A percentile compares a stretch with the other conserved stretches of the same genome.
Evolutionary conservation across 441 rosid species (phyloP).

Genomic region (Macaranga tanarius): DNA sequence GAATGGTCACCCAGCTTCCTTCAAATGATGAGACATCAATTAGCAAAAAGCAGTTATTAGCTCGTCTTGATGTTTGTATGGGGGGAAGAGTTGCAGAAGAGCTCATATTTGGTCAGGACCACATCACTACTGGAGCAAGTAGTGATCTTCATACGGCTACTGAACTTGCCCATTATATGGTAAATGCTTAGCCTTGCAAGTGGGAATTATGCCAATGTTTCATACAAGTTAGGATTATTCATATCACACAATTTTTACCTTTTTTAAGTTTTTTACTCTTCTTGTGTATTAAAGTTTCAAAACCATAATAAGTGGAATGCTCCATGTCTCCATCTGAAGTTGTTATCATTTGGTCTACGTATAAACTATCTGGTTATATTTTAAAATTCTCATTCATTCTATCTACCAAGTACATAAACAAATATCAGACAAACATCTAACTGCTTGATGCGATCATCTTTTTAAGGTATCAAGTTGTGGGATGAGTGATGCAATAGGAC

Average conservation of each 20-base stretch:
- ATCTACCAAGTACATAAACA: not conserved
- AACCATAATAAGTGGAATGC: not conserved
- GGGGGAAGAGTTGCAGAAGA: conserved; percentile 99
- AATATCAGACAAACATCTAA: conserved; percentile 9
- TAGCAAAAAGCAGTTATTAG: conserved; percentile 91
- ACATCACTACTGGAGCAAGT: conserved; percentile 94
- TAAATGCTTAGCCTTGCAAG: conserved; percentile 24
- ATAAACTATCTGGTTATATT: not conserved
- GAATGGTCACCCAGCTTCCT: conserved; percentile 99
- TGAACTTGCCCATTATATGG: conserved; percentile 97
- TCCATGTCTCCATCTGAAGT: not conserved
- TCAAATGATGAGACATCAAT: conserved; percentile 92
- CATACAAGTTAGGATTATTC: not conserved
- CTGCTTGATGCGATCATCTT: conserved; percentile 10
- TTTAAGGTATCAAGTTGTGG: conserved; percentile 87
- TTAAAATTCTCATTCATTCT: not conserved
- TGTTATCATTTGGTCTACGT: not conserved
- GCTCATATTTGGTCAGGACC: conserved; percentile 89
- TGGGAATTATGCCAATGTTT: not conserved
- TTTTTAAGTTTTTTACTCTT: not conserved
- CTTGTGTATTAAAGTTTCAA: not conserved
- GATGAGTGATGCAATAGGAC: conserved; percentile 93
- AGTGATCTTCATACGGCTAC: conserved; percentile 92
- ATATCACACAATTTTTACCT: no score
- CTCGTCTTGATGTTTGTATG: conserved; percentile 98